Evolutionary conservation across 2,329 filamentous ascomycete species (phyloP).

Genomic region (Raffaelea albimanens): DNA sequence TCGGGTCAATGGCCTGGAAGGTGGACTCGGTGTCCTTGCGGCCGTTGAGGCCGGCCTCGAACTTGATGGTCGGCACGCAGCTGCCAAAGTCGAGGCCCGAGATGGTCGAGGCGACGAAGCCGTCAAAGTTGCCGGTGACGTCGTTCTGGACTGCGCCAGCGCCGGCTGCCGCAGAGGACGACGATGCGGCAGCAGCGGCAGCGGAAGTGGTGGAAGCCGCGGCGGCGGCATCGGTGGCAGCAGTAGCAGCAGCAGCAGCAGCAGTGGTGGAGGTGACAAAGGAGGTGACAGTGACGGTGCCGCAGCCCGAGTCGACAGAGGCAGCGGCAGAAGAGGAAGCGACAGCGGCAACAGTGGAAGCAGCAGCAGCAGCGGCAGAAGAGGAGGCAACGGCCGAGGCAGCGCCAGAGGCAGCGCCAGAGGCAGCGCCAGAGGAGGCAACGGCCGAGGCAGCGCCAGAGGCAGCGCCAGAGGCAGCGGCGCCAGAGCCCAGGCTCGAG

Average conservation of each 20-base stretch:
- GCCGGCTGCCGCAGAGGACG: slow-evolving; percentile 1
- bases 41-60: slow-evolving; percentile 46
- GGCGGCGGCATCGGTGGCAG: neutral
- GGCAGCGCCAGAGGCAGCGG: slow-evolving; percentile 22
- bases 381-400: slow-evolving; percentile 2
- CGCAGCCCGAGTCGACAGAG: neutral
- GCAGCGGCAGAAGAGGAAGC: neutral
- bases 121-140: slow-evolving; percentile 11
- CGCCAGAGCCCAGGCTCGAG: slow-evolving; percentile 18
- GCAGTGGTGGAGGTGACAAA: slow-evolving; percentile 1
- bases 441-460: slow-evolving; percentile 13
- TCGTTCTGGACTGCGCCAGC: slow-evolving; percentile 11
- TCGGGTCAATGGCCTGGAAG: slow-evolving; percentile 56
- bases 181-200: neutral
- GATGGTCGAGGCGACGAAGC: slow-evolving; percentile 12
- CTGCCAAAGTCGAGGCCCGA: slow-evolving; percentile 37
- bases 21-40: slow-evolving; percentile 51
- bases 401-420: slow-evolving; percentile 4
- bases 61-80: slow-evolving; percentile 49
- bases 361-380: neutral
- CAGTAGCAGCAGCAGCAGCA: neutral
- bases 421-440: slow-evolving; percentile 7
- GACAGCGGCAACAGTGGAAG: neutral
- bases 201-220: neutral
- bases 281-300: slow-evolving; percentile 1